These are phyloP conservation scores for Ceratobasidium sp. DNA, from an alignment of 1,284 basidiomycete species.

Conservation along the genomic window DNA sequence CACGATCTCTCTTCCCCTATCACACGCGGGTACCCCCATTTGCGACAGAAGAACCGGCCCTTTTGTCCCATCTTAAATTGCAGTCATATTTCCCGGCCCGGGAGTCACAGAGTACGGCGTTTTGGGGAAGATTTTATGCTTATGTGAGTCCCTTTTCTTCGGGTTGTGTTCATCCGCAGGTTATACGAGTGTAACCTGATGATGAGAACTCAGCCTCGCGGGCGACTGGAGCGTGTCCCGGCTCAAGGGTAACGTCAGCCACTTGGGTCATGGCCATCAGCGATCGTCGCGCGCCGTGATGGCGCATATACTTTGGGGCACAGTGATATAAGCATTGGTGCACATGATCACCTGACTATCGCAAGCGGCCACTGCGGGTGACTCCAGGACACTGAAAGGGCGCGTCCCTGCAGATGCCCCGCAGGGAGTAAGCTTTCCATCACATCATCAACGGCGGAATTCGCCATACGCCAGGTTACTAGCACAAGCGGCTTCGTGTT, in stretches of 20 bases:
- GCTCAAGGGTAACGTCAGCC: neutral
- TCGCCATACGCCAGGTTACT: neutral
- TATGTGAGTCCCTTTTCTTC: neutral
- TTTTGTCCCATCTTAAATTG: neutral
- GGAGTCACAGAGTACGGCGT: neutral
- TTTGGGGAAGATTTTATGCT: neutral
- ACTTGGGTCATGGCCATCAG: neutral
- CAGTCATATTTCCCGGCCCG: neutral
- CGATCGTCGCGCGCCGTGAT: neutral
- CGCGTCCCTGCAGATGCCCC: neutral
- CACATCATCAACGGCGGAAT: neutral
- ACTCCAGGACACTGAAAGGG: neutral
- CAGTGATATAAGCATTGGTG: too few species aligned
- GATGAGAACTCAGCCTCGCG: neutral
- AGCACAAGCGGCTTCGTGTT: neutral
- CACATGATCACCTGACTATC: neutral
- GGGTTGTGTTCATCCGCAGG: neutral
- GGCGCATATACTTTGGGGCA: too few species aligned
- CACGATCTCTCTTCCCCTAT: neutral
- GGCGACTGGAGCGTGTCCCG: neutral
- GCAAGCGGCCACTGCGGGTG: neutral
- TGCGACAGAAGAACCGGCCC: neutral
- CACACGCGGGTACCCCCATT: neutral
- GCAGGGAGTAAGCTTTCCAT: neutral
- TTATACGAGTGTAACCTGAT: neutral